Evolutionary conservation across 345 rosid genomes (phyloP), one percentile per base, ranked within the genome.

Genomic region (Lenwebbia sp.): DNA sequence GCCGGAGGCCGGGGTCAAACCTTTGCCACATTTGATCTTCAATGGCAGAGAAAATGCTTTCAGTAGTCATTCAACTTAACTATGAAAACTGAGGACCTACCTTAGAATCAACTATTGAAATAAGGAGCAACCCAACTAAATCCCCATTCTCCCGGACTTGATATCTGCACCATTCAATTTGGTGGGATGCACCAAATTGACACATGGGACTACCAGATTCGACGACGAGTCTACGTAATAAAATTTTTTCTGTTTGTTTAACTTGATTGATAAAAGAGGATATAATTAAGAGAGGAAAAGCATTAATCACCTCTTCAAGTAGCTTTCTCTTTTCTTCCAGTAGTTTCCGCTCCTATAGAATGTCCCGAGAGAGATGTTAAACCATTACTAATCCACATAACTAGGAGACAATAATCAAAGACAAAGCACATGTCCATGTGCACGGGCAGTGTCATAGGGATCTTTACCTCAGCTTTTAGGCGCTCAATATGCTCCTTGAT

Each of bases 401-500:
- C 47, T 37, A 2, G 47, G 47, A 70, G 41, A 70, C 78, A 33
- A 37, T 33, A 70, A 70, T 70, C 78, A 70, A 0, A 70, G 78
- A 70, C 81, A 37, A 40, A 33, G 47, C 47, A 37, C 47, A 65
- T 65, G 13, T 33, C 81, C 54, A 53, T 51, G 26, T 15, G 60
- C 62, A 30, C n/a, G 12, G 23, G 58, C 47, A 10, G 15, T 10
- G 15, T 30, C 1, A 30, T 30, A 13, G 25, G 44, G 40, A 58
- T 58, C 51, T 40, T 85, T 92, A 97, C 99, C 97, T 91, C 92
- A 84, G 88, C 90, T 83, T 88, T 94, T 50, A 96, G 91, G 89
- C 88, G 92, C 90, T 93, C 95, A 47, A 96, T 92, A 85, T 91
- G 93, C 85, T 94, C 96, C 41, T 82, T 89, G 13, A 93, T 85